Percentiles rank a stretch among this genome's conserved stretches.
Conservation (phyloP, 2,329 filamentous ascomycete genomes). For the Niveomyces coronatus region DNA sequence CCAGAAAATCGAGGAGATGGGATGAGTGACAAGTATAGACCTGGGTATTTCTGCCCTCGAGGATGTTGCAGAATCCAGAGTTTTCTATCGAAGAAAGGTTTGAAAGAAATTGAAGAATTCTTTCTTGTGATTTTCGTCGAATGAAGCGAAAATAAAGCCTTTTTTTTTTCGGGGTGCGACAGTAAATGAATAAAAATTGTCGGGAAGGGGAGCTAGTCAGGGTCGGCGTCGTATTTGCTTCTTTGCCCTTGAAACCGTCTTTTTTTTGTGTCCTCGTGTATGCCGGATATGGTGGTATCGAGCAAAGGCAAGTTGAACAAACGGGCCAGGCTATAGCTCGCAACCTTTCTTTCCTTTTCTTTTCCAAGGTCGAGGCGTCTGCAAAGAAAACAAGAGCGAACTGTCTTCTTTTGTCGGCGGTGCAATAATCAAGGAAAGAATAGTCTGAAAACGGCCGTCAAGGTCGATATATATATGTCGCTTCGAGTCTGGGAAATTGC, state of each 20-base stretch:
- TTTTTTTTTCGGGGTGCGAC: not conserved
- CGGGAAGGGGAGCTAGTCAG: conserved; percentile 1
- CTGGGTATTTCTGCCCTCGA: too few relatives aligned
- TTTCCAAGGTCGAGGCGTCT: too few relatives aligned
- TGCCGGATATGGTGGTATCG: too few relatives aligned
- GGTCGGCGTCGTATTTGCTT: not conserved
- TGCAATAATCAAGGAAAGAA: not conserved
- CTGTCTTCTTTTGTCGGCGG: too few relatives aligned
- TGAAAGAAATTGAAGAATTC: not conserved
- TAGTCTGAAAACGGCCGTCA: not conserved
- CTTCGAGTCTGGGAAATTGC: not conserved
- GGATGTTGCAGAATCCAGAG: not conserved
- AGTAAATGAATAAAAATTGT: not conserved
- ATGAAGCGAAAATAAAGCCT: not conserved
- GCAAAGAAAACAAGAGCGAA: too few relatives aligned
- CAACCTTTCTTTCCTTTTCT: too few relatives aligned
- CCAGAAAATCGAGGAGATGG: too few relatives aligned
- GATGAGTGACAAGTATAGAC: too few relatives aligned
- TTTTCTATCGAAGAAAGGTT: not conserved
- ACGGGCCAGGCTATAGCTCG: not conserved
- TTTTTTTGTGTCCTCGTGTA: not conserved
- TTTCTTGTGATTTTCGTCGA: not conserved
- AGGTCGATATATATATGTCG: too few relatives aligned
- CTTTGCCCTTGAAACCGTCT: not conserved
- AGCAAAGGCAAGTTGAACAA: not conserved